Percentiles rank a stretch among this genome's conserved stretches.
These are phyloP conservation scores for Cephalotrichum gorgonifer DNA, from an alignment of 2,329 filamentous ascomycete genomes.

Conservation along the genomic window DNA sequence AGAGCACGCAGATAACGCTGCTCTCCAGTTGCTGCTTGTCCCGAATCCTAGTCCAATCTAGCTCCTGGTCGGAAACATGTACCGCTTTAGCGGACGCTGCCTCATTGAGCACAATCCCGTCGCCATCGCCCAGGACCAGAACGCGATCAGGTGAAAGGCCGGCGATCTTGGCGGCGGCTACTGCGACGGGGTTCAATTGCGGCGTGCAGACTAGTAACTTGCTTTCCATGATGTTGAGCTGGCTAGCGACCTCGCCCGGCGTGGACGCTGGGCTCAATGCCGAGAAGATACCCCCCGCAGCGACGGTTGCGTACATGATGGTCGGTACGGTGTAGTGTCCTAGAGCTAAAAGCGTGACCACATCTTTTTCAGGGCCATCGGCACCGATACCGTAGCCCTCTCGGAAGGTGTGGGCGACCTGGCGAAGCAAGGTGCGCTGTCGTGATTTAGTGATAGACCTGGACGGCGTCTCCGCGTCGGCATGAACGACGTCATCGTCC, in stretches of 20 bases:
- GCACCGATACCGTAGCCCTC: slow-evolving; percentile 38
- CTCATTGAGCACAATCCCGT: slow-evolving; percentile 13
- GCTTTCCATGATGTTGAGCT: slow-evolving; percentile 26
- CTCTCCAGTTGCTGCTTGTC: slow-evolving; percentile 31
- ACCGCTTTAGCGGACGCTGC: background rate
- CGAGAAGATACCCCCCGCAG: slow-evolving; percentile 48
- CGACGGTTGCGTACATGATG: slow-evolving; percentile 45
- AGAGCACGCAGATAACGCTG: slow-evolving; percentile 30
- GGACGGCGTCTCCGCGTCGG: slow-evolving; percentile 45
- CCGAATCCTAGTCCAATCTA: slow-evolving; percentile 44
- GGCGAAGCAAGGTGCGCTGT: slow-evolving; percentile 35
- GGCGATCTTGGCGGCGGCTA: slow-evolving; percentile 35
- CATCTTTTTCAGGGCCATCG: slow-evolving; percentile 35
- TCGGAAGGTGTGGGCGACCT: slow-evolving; percentile 45
- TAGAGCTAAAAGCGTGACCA: slow-evolving; percentile 45
- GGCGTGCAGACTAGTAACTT: slow-evolving; percentile 33
- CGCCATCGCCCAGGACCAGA: slow-evolving; percentile 34
- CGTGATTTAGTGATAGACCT: slow-evolving; percentile 41
- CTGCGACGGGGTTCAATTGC: slow-evolving; percentile 32
- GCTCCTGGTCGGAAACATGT: slow-evolving; percentile 18
- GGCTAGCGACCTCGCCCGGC: slow-evolving; percentile 36
- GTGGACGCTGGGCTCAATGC: slow-evolving; percentile 41
- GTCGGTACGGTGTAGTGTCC: slow-evolving; percentile 44
- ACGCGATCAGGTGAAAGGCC: slow-evolving; percentile 35
- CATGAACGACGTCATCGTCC: slow-evolving; percentile 43